A percentile compares a stretch with the other conserved stretches of the same genome.
Conservation (phyloP, 75 land plant genomes). For the Pseudotsuga menziesii region DNA sequence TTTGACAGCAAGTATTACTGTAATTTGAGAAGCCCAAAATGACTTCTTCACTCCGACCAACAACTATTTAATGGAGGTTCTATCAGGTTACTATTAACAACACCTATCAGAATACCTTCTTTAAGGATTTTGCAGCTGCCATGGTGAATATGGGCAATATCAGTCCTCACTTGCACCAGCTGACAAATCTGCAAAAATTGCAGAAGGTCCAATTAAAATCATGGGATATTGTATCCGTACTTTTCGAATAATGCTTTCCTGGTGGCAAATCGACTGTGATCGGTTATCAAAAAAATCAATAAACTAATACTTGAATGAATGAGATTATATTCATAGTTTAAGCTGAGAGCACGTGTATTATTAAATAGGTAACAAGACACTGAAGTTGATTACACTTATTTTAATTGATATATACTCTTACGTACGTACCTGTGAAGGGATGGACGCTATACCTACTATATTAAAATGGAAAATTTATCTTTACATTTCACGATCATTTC, state of each 20-base stretch:
- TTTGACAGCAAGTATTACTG: conserved; percentile 30
- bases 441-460: no score
- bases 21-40: conserved; percentile 14
- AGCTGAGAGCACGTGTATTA: no score
- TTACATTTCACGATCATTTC: no score
- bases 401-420: no score
- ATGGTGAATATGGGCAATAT: conserved; percentile 17
- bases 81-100: neutral
- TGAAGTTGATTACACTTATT: no score
- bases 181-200: conserved; percentile 28
- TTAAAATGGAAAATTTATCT: no score
- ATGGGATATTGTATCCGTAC: neutral
- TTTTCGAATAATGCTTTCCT: neutral
- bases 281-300: neutral
- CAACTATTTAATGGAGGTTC: conserved; percentile 5
- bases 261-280: neutral
- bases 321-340: neutral
- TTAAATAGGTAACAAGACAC: no score
- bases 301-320: neutral
- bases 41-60: conserved; percentile 26
- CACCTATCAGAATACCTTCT: conserved; percentile 9
- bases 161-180: neutral
- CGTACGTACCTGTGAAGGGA: no score
- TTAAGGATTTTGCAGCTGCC: conserved; percentile 4
- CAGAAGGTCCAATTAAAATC: neutral